Evolutionary conservation across 371 early-diverging fungal genomes (phyloP), one percentile per base, ranked within the genome.

Genomic region (Mycotypha africana): DNA sequence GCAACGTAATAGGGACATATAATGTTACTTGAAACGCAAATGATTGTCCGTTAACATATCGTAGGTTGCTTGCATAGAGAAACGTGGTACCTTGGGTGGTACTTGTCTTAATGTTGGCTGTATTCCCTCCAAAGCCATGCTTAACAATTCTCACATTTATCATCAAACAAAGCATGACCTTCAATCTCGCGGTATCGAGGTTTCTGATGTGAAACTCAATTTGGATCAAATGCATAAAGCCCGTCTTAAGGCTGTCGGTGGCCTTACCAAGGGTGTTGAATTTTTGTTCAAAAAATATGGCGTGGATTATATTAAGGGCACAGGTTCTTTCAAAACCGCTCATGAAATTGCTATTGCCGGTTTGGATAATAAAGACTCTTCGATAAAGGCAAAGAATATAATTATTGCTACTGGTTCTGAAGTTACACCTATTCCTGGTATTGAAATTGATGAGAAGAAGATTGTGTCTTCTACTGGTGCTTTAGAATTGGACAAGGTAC

Each of bases 91-190:
- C 23, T 81, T 98, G 12, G 98, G 98, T 60, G 98, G 98, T 48
- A 98, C 98, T 34, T 98, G 98, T 75, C 73, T 98, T 58, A 98
- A 98, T 67, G 96, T 97, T 36, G 98, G 98, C 36, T 98, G 98
- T 79, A 98, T 98, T 72, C 98, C 98, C 26, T 97, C 97, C 51
- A 98, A 98, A 78, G 89, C 98, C 48, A 85, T 98, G 67, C 83
- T 98, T 63, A 82, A 98, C 86, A 96, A 97, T 84, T 92, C 97
- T 28, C 97, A 98, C 81, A 78, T 95, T 42, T 94, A 86, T 69
- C 97, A 98, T 67, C 78, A 86, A 68, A 89, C 97, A 39, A 69
- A 89, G 60, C 95, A 98, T 63, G 90, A 88, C 31, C 84, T 96
- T 53, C 84, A 83, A 64, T 78, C 80, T 60, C 91, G 97, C 60